Conservation (phyloP, 441 rosid genomes). For the Aleurites moluccanus region DNA sequence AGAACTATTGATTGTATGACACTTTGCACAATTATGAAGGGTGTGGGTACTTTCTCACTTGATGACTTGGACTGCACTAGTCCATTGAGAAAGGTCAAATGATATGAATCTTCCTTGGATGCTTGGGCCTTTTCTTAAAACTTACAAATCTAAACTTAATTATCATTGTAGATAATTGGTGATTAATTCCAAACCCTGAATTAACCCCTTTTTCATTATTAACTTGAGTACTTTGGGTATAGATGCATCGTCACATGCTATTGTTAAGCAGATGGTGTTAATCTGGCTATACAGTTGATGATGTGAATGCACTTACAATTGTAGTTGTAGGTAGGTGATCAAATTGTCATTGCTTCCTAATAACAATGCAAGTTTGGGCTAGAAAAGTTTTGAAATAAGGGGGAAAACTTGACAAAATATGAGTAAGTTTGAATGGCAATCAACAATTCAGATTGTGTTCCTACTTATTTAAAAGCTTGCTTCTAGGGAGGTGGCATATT, state of each 20-base stretch:
- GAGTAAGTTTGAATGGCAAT: background rate
- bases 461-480: background rate
- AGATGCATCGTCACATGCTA: background rate
- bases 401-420: background rate
- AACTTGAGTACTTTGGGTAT: background rate
- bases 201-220: background rate
- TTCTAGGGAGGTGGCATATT: background rate
- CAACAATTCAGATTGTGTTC: background rate
- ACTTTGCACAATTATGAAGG: background rate
- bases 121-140: background rate
- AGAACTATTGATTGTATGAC: too few relatives aligned
- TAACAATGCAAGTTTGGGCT: background rate
- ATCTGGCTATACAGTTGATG: background rate
- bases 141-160: background rate
- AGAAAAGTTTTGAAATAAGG: background rate
- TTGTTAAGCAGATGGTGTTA: too few relatives aligned
- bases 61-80: background rate
- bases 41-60: background rate
- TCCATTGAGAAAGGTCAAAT: background rate
- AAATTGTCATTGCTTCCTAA: too few relatives aligned
- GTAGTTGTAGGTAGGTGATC: background rate
- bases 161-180: too few relatives aligned
- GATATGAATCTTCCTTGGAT: background rate
- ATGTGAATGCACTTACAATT: background rate
- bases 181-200: background rate